Conservation (phyloP, 352 stramenopile genomes). For the Phytophthora vignae region DNA sequence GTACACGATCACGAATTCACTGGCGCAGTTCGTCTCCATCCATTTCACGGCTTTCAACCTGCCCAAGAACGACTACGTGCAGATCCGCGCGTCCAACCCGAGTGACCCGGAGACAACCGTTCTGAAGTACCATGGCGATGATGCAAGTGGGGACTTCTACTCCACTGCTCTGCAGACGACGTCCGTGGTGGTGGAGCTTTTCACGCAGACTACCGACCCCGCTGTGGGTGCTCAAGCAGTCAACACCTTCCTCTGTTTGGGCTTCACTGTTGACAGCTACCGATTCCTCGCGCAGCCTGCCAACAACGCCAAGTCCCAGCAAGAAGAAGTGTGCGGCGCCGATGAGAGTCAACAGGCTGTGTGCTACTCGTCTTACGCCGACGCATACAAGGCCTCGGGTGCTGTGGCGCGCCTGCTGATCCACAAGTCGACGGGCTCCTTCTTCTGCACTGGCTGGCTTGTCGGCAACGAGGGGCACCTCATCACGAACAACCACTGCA, state of each 20-base stretch:
- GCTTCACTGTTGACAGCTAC: conserved; percentile 61
- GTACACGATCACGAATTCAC: conserved; percentile 47
- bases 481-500: conserved; percentile 86
- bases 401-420: conserved; percentile 71
- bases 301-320: conserved; percentile 23
- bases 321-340: conserved; percentile 67
- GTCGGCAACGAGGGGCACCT: conserved; percentile 78
- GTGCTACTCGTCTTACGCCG: conserved; percentile 45
- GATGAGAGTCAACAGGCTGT: conserved; percentile 68
- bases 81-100: conserved; percentile 43
- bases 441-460: conserved; percentile 81
- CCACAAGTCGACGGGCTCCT: conserved; percentile 60
- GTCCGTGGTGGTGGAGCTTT: conserved; percentile 60
- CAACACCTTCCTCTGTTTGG: conserved; percentile 45
- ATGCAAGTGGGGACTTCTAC: conserved; percentile 44
- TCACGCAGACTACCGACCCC: conserved; percentile 30
- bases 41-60: conserved; percentile 76
- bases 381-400: conserved; percentile 34
- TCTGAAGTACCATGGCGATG: conserved; percentile 46
- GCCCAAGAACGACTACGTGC: conserved; percentile 61
- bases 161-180: conserved; percentile 45
- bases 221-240: conserved; percentile 29
- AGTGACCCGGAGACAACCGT: conserved; percentile 36
- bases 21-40: conserved; percentile 64
- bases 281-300: conserved; percentile 45